A percentile compares a stretch with the other conserved stretches of the same genome.
These are phyloP conservation scores for Ceratonia siliqua DNA, from an alignment of 306 rosid genomes.

Conservation along the genomic window DNA sequence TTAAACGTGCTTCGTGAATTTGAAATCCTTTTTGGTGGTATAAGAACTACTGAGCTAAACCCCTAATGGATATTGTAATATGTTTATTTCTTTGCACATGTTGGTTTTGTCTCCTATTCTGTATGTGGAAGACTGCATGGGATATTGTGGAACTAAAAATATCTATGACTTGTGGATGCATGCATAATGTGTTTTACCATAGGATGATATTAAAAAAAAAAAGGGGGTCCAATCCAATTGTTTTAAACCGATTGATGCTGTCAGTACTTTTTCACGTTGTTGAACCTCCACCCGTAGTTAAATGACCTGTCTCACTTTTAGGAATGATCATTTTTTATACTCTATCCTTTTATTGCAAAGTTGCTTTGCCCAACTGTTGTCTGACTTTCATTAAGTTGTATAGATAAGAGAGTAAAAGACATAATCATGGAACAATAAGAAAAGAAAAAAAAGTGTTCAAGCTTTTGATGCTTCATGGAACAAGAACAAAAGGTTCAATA, in stretches of 20 bases:
- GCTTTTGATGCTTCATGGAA: neutral
- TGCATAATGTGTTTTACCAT: neutral
- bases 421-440: neutral
- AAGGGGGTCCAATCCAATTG: neutral
- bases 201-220: neutral
- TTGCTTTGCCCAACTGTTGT: conserved; percentile 1
- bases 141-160: neutral
- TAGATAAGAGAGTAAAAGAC: neutral
- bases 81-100: neutral
- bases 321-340: neutral
- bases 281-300: neutral
- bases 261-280: neutral
- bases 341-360: neutral
- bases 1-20: neutral
- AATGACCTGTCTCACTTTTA: neutral
- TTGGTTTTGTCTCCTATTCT: too few species aligned
- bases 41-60: neutral
- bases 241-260: neutral
- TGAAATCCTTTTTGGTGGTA: neutral
- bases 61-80: neutral
- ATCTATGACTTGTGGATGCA: neutral
- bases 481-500: neutral
- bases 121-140: too few species aligned
- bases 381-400: neutral
- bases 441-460: neutral